Evolutionary conservation across 169 alveolate species (phyloP).

Genomic region (Pseudocohnilembus persalinus): DNA sequence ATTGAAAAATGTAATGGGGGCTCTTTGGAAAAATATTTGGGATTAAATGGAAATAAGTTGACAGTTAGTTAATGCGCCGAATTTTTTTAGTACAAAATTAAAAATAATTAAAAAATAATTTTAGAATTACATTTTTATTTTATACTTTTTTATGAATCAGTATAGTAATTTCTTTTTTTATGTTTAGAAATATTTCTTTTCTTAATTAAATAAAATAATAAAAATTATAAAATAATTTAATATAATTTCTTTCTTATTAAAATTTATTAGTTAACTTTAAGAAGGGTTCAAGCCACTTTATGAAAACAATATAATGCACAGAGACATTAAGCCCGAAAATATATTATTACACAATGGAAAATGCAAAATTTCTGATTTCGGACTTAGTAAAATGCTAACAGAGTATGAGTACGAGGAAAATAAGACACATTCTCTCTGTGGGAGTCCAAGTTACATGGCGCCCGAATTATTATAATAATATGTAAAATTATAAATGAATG

Average conservation of each 20-base stretch:
- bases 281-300: conserved; percentile 13
- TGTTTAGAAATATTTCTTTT: too few relatives aligned
- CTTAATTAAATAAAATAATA: background rate
- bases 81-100: background rate
- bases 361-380: conserved; percentile 28
- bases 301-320: conserved; percentile 24
- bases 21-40: background rate
- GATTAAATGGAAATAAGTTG: background rate
- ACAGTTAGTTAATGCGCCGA: background rate
- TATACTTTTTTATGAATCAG: too few relatives aligned
- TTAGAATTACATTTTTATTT: too few relatives aligned
- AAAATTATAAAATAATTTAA: background rate
- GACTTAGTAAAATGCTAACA: background rate
- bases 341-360: conserved; percentile 16
- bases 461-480: background rate
- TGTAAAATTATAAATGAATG: background rate
- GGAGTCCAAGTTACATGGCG: background rate
- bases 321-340: conserved; percentile 36
- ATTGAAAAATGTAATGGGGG: conserved; percentile 35
- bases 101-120: too few relatives aligned
- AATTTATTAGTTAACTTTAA: conserved; percentile 7
- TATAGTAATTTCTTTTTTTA: background rate
- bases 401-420: background rate
- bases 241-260: too few relatives aligned
- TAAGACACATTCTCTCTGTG: background rate